These are phyloP conservation scores for Fusarium decemcellulare DNA, from an alignment of 2,329 filamentous ascomycete species.

Conservation along the genomic window DNA sequence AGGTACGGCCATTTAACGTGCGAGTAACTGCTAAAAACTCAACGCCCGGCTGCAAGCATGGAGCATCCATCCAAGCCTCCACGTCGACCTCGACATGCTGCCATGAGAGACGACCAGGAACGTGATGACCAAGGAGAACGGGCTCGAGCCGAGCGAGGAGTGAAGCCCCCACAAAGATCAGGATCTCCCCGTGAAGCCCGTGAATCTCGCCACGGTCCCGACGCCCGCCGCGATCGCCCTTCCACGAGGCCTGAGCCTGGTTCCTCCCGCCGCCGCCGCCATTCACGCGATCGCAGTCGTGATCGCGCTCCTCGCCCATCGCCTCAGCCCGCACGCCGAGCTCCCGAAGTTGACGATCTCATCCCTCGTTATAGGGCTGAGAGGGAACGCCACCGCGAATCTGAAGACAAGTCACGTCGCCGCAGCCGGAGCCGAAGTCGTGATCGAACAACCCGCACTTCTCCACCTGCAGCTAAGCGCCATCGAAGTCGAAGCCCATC, in stretches of 20 bases:
- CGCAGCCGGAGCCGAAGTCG: slow-evolving; percentile 53
- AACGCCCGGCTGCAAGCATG: slow-evolving; percentile 49
- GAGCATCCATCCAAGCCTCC: slow-evolving; percentile 50
- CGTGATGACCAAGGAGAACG: slow-evolving; percentile 55
- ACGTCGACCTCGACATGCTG: slow-evolving; percentile 56
- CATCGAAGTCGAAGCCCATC: slow-evolving; percentile 60
- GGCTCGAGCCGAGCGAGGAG: slow-evolving; percentile 54
- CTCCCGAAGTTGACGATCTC: slow-evolving; percentile 52
- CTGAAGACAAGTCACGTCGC: slow-evolving; percentile 51
- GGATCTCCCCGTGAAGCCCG: slow-evolving; percentile 52
- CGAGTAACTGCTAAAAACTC: slow-evolving; percentile 57
- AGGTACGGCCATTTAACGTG: slow-evolving; percentile 56
- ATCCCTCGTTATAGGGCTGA: slow-evolving; percentile 56
- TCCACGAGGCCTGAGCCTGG: slow-evolving; percentile 50
- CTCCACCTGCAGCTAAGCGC: slow-evolving; percentile 58
- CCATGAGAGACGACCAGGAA: slow-evolving; percentile 58
- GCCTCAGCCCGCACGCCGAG: slow-evolving; percentile 46
- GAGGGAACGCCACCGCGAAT: slow-evolving; percentile 49
- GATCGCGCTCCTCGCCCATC: slow-evolving; percentile 48
- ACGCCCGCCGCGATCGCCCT: slow-evolving; percentile 51
- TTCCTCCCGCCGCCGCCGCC: slow-evolving; percentile 54
- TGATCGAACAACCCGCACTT: slow-evolving; percentile 47
- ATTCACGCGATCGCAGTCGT: slow-evolving; percentile 57
- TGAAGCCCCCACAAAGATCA: slow-evolving; percentile 50
- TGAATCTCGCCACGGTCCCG: slow-evolving; percentile 48